A percentile compares a stretch with the other conserved stretches of the same genome.
These are phyloP conservation scores for Helianthus annuus DNA, from an alignment of 129 eudicot genomes.

Conservation along the genomic window HanXRQr2.0-SUNRISE NC_035437.2:147577006-147577505, in stretches of 20 bases:
- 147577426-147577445: neutral
- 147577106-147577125: neutral
- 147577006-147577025: constrained; percentile 89
- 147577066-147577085: constrained; percentile 86
- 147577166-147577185: constrained; percentile 60
- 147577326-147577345: constrained; percentile 8
- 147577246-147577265: neutral
- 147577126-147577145: neutral
- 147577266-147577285: constrained; percentile 1
- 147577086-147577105: constrained; percentile 70
- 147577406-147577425: neutral
- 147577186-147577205: constrained; percentile 74
- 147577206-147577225: constrained; percentile 89
- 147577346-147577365: neutral
- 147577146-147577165: constrained; percentile 3
- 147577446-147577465: neutral
- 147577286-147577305: neutral
- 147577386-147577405: neutral
- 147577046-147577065: constrained; percentile 85
- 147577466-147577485: neutral
- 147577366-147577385: neutral
- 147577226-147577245: constrained; percentile 21
- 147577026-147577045: constrained; percentile 72
- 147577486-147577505: neutral
- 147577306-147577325: neutral